Conservation (phyloP, 1,139 yeast genomes). For the Candida gigantensis region DNA sequence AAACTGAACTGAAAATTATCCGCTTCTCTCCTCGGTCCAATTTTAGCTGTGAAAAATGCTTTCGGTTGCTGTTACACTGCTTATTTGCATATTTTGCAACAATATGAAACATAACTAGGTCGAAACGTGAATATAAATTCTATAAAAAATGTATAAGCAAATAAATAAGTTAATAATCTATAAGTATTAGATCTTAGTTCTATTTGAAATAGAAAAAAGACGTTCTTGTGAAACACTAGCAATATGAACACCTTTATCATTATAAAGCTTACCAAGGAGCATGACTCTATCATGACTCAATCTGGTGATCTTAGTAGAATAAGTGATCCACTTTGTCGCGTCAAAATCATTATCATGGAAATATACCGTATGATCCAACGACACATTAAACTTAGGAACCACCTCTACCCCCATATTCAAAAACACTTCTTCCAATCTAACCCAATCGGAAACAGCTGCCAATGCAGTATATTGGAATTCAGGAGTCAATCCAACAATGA, state of each 20-base stretch:
- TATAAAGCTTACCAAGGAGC: constrained; percentile 37
- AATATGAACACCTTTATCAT: constrained; percentile 33
- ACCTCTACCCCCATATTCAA: constrained; percentile 2
- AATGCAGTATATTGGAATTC: constrained; percentile 56
- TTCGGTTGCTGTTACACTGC: no score
- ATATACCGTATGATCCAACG: constrained; percentile 44
- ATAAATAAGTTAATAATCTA: constrained; percentile 7
- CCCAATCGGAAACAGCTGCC: constrained; percentile 57
- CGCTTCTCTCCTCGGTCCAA: no score
- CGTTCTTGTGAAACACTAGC: constrained; percentile 49
- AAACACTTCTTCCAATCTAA: constrained; percentile 6
- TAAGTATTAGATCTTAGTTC: constrained; percentile 1
- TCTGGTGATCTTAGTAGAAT: constrained; percentile 36
- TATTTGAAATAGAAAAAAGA: constrained; percentile 28
- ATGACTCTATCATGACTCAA: constrained; percentile 42
- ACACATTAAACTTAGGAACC: constrained; percentile 29
- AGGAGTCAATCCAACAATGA: constrained; percentile 9
- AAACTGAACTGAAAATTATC: no score
- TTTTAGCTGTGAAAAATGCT: no score
- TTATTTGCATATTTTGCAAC: no score
- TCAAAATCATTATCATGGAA: constrained; percentile 47
- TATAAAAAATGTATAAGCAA: not conserved
- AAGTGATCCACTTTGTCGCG: constrained; percentile 42
- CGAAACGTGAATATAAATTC: not conserved
- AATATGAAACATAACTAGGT: no score